phyloP scores from a whole-genome alignment of 1,284 basidiomycete species.

The Ganoderma sinense region DNA sequence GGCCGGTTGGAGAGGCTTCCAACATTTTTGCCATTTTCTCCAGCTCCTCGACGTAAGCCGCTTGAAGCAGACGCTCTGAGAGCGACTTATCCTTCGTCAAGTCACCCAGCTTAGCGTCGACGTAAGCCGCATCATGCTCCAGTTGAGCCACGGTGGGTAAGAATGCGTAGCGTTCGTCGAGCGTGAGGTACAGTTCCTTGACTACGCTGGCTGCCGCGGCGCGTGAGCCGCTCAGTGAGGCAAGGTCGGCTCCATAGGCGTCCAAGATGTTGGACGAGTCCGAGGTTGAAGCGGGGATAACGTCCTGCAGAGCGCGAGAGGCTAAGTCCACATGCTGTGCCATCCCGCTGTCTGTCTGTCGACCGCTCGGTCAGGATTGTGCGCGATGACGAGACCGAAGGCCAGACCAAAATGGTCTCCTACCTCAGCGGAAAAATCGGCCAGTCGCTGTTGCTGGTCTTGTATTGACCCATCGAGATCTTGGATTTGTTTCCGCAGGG shows the following conservation, averaged over 20 bases:
- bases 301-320: constrained; percentile 1
- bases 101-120: neutral
- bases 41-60: constrained; percentile 26
- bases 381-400: neutral
- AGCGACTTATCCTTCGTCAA: neutral
- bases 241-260: constrained; percentile 1
- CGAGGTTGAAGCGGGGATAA: neutral
- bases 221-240: constrained; percentile 9
- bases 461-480: constrained; percentile 12
- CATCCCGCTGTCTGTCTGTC: constrained; percentile 11
- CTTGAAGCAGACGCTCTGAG: constrained; percentile 1
- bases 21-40: constrained; percentile 19
- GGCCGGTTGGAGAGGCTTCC: constrained; percentile 2
- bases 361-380: neutral
- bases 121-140: constrained; percentile 1
- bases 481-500: constrained; percentile 18
- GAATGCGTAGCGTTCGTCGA: constrained; percentile 18
- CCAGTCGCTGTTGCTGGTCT: constrained; percentile 22
- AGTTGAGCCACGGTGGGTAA: constrained; percentile 12
- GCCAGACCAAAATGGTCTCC: neutral
- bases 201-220: neutral
- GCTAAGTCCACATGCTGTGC: constrained; percentile 6
- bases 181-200: constrained; percentile 13
- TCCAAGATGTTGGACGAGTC: neutral
- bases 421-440: constrained; percentile 30